phyloP scores from a whole-genome alignment of 805 yeast species.

The Brettanomyces naardenensis region DNA sequence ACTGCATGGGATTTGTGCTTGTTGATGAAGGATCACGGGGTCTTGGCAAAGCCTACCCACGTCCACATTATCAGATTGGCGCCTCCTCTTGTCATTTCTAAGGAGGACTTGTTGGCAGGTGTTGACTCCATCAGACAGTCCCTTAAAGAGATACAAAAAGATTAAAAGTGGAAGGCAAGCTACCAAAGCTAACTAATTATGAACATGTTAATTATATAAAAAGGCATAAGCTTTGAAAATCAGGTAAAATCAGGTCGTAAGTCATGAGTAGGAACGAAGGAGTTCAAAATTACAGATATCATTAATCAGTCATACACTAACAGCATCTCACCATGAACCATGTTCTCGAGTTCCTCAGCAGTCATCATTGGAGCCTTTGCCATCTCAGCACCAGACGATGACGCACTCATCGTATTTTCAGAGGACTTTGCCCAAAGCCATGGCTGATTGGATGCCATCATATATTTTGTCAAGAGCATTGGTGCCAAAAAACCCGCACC shows the following conservation, averaged over 20 bases:
- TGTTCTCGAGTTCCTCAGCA: not conserved
- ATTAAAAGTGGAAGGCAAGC: constrained; percentile 27
- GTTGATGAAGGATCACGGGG: constrained; percentile 80
- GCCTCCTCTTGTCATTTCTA: constrained; percentile 87
- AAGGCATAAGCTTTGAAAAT: too few species aligned
- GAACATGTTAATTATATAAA: too few species aligned
- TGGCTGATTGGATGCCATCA: not conserved
- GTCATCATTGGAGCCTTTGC: not conserved
- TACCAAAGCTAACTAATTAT: not conserved
- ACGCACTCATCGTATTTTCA: not conserved
- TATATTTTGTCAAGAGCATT: not conserved
- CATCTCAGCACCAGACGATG: not conserved
- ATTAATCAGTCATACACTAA: constrained; percentile 1
- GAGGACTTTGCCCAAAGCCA: not conserved
- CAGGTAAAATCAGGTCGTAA: too few species aligned
- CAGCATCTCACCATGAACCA: constrained; percentile 1
- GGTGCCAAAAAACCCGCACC: not conserved
- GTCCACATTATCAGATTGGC: constrained; percentile 93
- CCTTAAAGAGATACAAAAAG: constrained; percentile 49
- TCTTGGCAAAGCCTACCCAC: constrained; percentile 94
- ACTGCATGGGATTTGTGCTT: constrained; percentile 95
- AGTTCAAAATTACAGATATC: too few species aligned
- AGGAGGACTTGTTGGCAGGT: constrained; percentile 79
- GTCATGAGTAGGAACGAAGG: too few species aligned
- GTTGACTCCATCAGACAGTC: constrained; percentile 62